Evolutionary conservation across 768 basidiomycete genomes (phyloP).

Genomic region (Myochromella boudieri): DNA sequence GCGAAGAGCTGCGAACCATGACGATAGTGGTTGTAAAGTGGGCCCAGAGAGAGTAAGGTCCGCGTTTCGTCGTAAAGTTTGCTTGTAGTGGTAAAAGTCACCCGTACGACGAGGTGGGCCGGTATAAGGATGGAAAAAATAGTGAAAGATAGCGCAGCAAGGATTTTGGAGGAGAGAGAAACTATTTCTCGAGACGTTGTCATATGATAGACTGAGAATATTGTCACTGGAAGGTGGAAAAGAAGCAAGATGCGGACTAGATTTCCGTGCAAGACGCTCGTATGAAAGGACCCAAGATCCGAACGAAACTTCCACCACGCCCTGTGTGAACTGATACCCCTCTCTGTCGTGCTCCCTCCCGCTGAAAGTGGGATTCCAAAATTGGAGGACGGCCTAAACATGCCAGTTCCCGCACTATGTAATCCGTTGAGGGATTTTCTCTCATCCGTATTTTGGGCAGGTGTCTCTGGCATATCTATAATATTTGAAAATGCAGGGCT

Average conservation of each 20-base stretch:
- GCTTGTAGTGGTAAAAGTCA: constrained; percentile 77
- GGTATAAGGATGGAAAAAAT: constrained; percentile 81
- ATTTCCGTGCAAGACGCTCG: constrained; percentile 83
- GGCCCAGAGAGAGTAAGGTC: constrained; percentile 86
- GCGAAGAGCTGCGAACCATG: constrained; percentile 91
- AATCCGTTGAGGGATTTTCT: constrained; percentile 46
- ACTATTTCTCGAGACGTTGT: constrained; percentile 51
- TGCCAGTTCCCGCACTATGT: constrained; percentile 20
- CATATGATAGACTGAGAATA: constrained; percentile 90
- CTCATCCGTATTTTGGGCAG: constrained; percentile 39
- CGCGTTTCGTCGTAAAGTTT: constrained; percentile 95
- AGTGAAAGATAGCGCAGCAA: constrained; percentile 81
- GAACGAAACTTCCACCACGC: constrained; percentile 57
- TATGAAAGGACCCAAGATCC: constrained; percentile 76
- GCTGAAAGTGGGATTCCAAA: constrained; percentile 24
- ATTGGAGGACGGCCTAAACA: constrained; percentile 24
- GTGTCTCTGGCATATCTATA: constrained; percentile 51
- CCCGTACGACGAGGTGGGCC: constrained; percentile 68
- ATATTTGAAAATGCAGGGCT: constrained; percentile 38
- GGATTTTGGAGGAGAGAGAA: constrained; percentile 61
- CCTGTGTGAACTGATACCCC: constrained; percentile 36
- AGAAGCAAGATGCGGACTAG: constrained; percentile 86
- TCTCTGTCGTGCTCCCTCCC: constrained; percentile 26
- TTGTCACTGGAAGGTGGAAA: constrained; percentile 93
- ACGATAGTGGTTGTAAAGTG: constrained; percentile 93